Conservation (phyloP, 2,329 filamentous ascomycete genomes). For the Mycosphaerella arachidis region DNA sequence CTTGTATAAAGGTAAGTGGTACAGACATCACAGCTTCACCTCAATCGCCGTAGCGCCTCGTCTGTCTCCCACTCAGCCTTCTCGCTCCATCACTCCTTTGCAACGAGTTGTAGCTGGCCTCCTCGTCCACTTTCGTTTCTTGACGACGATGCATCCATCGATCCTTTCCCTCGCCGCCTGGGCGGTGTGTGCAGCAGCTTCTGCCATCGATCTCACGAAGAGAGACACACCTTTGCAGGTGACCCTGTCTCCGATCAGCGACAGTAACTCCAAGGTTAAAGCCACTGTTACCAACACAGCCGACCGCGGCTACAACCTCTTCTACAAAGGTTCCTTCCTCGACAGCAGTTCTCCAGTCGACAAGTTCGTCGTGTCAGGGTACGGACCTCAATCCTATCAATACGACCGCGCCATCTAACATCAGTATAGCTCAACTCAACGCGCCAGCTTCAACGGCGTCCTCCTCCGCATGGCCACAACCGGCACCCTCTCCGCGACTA, state of each 20-base stretch:
- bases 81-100: background rate
- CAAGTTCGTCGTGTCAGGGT: conserved; percentile 23
- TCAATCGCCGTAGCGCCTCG: background rate
- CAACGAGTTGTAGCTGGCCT: background rate
- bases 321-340: conserved; percentile 27
- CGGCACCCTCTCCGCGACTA: conserved; percentile 41
- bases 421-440: background rate
- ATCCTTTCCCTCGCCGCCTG: conserved; percentile 11
- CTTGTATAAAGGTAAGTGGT: background rate
- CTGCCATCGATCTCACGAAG: conserved; percentile 22
- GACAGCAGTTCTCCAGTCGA: conserved; percentile 22
- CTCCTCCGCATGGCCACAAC: conserved; percentile 47
- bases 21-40: background rate
- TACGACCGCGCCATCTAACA: background rate
- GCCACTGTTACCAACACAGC: conserved; percentile 25
- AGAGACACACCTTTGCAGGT: conserved; percentile 24
- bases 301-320: conserved; percentile 22
- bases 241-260: conserved; percentile 17
- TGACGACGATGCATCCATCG: conserved; percentile 8
- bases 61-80: background rate
- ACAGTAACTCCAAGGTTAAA: conserved; percentile 23
- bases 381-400: background rate
- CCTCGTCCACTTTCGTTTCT: background rate
- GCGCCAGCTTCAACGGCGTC: conserved; percentile 48
- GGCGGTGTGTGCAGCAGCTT: conserved; percentile 4